Percentiles rank a stretch among this genome's conserved stretches.
These are phyloP conservation scores for Phallus indusiatus DNA, from an alignment of 768 basidiomycete genomes.

Conservation along the genomic window DNA sequence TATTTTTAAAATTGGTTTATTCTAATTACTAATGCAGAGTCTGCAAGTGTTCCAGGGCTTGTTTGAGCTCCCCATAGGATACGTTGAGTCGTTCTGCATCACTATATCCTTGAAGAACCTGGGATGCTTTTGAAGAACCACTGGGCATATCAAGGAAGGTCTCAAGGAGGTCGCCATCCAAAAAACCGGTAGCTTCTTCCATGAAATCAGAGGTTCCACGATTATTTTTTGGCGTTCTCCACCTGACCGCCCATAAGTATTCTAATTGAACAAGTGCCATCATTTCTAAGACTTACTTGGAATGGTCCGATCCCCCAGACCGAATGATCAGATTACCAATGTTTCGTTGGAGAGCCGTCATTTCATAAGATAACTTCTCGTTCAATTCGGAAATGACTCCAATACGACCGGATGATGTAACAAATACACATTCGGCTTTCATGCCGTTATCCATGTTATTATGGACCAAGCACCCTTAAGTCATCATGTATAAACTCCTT, in stretches of 20 bases:
- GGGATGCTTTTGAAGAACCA: conserved; percentile 33
- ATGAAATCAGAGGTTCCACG: conserved; percentile 51
- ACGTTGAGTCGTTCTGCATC: conserved; percentile 49
- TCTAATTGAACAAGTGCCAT: not conserved
- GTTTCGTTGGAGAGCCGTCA: conserved; percentile 71
- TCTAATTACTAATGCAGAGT: conserved; percentile 29
- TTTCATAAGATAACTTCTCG: conserved; percentile 38
- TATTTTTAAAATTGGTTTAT: not conserved
- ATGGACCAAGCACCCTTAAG: conserved; percentile 45
- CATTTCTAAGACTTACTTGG: conserved; percentile 37
- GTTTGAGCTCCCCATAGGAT: conserved; percentile 30
- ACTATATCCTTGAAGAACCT: conserved; percentile 47
- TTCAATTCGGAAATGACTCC: conserved; percentile 61
- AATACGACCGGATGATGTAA: conserved; percentile 72
- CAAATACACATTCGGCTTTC: conserved; percentile 56
- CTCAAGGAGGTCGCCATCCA: conserved; percentile 85
- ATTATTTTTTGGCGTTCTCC: conserved; percentile 54
- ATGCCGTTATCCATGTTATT: conserved; percentile 33
- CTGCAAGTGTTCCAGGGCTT: conserved; percentile 33
- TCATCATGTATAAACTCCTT: conserved; percentile 3
- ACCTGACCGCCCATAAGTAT: conserved; percentile 33
- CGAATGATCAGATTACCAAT: conserved; percentile 43
- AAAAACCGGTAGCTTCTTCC: conserved; percentile 56
- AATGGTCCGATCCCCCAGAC: conserved; percentile 49
- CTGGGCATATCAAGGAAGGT: conserved; percentile 38